These are phyloP conservation scores for Plectosphaerella plurivora DNA, from an alignment of 2,329 filamentous ascomycete genomes.

Conservation along the genomic window DNA sequence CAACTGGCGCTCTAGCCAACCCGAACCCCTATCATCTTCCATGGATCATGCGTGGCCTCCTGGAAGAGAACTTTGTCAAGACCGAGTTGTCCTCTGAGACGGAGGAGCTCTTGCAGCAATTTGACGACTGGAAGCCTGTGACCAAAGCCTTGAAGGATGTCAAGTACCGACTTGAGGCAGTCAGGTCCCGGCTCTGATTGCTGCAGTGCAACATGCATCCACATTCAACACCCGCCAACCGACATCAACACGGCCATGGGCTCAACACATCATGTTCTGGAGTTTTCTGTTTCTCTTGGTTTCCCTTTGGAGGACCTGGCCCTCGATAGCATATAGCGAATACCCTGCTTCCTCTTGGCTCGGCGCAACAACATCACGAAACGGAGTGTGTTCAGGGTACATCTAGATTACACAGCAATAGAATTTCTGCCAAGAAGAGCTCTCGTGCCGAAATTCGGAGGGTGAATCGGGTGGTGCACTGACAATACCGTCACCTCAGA, in stretches of 20 bases:
- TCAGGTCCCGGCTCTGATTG: conserved; percentile 71
- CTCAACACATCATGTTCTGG: not conserved
- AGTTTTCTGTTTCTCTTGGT: not conserved
- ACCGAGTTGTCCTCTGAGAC: conserved; percentile 75
- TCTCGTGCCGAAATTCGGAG: too few relatives aligned
- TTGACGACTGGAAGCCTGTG: conserved; percentile 87
- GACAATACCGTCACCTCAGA: too few relatives aligned
- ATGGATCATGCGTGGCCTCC: conserved; percentile 89
- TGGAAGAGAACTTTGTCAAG: conserved; percentile 89
- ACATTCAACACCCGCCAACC: not conserved
- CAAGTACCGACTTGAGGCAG: conserved; percentile 87
- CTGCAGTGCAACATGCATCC: not conserved
- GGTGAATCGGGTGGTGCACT: too few relatives aligned
- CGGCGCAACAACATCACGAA: not conserved
- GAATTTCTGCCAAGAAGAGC: too few relatives aligned
- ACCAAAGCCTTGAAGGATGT: conserved; percentile 94
- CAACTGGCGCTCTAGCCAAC: conserved; percentile 31
- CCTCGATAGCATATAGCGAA: not conserved
- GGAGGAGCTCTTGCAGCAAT: conserved; percentile 73
- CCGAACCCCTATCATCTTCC: conserved; percentile 87
- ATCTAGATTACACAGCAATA: too few relatives aligned
- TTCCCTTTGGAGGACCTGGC: too few relatives aligned
- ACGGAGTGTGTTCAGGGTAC: too few relatives aligned
- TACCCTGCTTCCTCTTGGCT: not conserved
- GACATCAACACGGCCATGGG: not conserved